Percentiles rank a stretch among this genome's conserved stretches.
These are phyloP conservation scores for Pseudogymnoascus sp. DNA, from an alignment of 2,329 filamentous ascomycete species.

Conservation along the genomic window DNA sequence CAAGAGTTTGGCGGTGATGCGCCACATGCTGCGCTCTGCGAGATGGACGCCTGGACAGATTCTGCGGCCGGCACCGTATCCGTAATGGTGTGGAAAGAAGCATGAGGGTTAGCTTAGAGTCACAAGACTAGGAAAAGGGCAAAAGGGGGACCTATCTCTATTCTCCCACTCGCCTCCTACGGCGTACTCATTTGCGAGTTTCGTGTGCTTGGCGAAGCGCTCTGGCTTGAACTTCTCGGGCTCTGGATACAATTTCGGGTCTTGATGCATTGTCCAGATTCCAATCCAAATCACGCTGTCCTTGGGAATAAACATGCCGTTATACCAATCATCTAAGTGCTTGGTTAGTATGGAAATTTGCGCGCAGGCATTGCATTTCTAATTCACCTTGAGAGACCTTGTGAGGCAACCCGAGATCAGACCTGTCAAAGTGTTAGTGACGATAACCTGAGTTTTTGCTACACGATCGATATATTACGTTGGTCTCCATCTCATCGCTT, in stretches of 20 bases:
- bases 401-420: too few species aligned
- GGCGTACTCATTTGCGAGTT: not conserved
- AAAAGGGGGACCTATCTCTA: slow-evolving; percentile 18
- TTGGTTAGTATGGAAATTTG: not conserved
- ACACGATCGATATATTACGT: too few species aligned
- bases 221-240: slow-evolving; percentile 11
- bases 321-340: slow-evolving; percentile 22
- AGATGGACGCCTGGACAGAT: slow-evolving; percentile 33
- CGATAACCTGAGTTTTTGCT: too few species aligned
- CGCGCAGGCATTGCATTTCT: not conserved
- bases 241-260: not conserved
- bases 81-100: slow-evolving; percentile 25
- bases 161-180: not conserved
- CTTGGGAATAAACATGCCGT: slow-evolving; percentile 32
- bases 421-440: too few species aligned
- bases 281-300: slow-evolving; percentile 18
- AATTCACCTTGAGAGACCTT: too few species aligned
- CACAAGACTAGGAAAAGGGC: too few species aligned
- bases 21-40: slow-evolving; percentile 25
- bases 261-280: not conserved
- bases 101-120: too few species aligned
- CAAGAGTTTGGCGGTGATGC: slow-evolving; percentile 26
- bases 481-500: too few species aligned
- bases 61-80: slow-evolving; percentile 28
- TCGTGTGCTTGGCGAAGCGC: not conserved